Percentiles rank a stretch among this genome's conserved stretches.
Conservation (phyloP, 306 rosid genomes). For the Sesbania bispinosa region DNA sequence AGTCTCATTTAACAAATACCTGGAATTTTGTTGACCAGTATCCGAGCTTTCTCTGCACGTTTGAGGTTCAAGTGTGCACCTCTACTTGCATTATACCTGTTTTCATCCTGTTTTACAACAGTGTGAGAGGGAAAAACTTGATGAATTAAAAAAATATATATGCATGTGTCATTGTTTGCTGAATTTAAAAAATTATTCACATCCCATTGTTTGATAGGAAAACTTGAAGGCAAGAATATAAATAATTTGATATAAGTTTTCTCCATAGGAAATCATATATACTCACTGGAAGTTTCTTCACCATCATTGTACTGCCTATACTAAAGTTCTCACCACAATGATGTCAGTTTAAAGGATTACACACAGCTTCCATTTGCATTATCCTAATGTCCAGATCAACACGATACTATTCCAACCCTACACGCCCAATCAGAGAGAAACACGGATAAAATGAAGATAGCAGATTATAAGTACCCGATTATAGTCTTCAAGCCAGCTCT, state of each 20-base stretch:
- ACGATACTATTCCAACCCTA: neutral
- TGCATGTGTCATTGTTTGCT: too few species aligned
- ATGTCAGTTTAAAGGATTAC: neutral
- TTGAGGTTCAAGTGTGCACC: conserved; percentile 97
- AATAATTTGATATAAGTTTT: too few species aligned
- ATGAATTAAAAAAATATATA: too few species aligned
- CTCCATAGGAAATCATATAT: too few species aligned
- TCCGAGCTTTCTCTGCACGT: conserved; percentile 93
- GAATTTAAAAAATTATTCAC: too few species aligned
- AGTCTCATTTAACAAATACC: conserved; percentile 38
- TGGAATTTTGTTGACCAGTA: conserved; percentile 88
- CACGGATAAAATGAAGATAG: neutral
- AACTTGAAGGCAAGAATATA: too few species aligned
- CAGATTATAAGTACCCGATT: conserved; percentile 56
- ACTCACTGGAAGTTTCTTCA: too few species aligned
- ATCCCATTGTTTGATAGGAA: too few species aligned
- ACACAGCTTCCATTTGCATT: neutral
- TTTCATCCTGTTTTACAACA: conserved; percentile 71
- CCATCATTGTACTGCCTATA: neutral
- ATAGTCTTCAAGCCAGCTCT: conserved; percentile 98
- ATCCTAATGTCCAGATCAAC: neutral
- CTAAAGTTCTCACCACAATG: neutral
- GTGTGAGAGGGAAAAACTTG: neutral
- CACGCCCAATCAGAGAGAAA: neutral
- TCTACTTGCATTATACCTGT: conserved; percentile 92